Percentiles rank a stretch among this genome's conserved stretches.
Conservation (phyloP, 73 alveolate species). For the Paramecium caudatum region DNA sequence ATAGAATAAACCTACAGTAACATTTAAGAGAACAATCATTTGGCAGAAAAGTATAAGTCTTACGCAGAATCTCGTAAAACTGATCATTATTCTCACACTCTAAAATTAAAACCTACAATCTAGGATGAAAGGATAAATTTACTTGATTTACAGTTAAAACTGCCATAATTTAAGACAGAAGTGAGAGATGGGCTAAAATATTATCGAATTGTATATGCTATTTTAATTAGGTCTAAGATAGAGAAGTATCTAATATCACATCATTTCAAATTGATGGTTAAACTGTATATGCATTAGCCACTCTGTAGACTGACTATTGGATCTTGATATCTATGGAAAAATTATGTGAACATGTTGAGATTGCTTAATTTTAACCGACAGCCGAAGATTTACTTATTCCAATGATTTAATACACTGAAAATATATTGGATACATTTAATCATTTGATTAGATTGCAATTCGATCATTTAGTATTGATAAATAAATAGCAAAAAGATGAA, state of each 20-base stretch:
- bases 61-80: constrained; percentile 18
- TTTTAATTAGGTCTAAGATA: constrained; percentile 6
- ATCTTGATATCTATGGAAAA: background rate
- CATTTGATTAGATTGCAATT: background rate
- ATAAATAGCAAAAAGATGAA: background rate
- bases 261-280: background rate
- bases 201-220: constrained; percentile 9
- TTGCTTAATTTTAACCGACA: background rate
- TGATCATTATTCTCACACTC: background rate
- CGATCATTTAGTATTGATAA: background rate
- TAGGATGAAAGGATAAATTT: background rate
- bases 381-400: background rate
- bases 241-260: background rate
- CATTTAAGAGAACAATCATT: background rate
- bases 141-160: background rate
- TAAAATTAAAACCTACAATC: background rate
- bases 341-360: background rate
- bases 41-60: background rate
- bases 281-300: background rate
- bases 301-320: background rate
- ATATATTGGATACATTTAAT: background rate
- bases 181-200: background rate
- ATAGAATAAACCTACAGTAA: background rate
- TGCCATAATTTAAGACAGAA: background rate
- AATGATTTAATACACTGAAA: background rate